Base-by-base conservation (phyloP, 1,284 basidiomycete genomes). In the Naganishia liquefaciens region DNA sequence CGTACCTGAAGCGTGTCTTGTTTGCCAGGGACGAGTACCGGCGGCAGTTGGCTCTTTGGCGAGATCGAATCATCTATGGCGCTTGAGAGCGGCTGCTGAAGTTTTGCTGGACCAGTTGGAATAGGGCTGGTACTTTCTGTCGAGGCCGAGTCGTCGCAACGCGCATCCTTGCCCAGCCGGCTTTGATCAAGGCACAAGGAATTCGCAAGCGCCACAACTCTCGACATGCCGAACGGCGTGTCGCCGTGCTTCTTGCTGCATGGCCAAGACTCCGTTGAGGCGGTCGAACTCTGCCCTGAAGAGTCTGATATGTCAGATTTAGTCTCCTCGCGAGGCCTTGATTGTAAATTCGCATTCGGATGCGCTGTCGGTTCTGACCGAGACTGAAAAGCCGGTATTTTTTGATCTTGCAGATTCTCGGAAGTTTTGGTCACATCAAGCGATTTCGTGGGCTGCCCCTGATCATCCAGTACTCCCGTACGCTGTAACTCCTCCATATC, bases 181-280 rank as follows among this genome's bases (percentile, higher is more conserved):
- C 25, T 27, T 15, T 49, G 47, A 44, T 27, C 47, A 17, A 57
- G 44, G 17, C 54, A 23, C 19, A 57, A 43, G 7, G 54, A 42
- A 19, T 57, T 43, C 54, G 54, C 44, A 10, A 57, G 37, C 17
- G 54, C 25, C n/a, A 57, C 10, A 11, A 39, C 53, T 1, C 19
- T 25, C 7, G 54, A 57, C 54, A 57, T 57, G 43, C 54, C 54
- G 21, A 57, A 27, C 10, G 54, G 54, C n/a, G 54, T 57, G 17
- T 57, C 42, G 2, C 54, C 54, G 42, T 57, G 54, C 44, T 46
- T 57, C 25, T 57, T 57, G 43, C 54, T 57, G 54, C 42, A 46
- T 5, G 54, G 54, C 54, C 54, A 57, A 23, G 33, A 37, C 13
- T 37, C 33, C 33, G 15, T 44, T 42, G 17, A 44, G 17, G 25